Conservation (phyloP, 108 stramenopile genomes). For the Cylindrotheca closterium region DNA sequence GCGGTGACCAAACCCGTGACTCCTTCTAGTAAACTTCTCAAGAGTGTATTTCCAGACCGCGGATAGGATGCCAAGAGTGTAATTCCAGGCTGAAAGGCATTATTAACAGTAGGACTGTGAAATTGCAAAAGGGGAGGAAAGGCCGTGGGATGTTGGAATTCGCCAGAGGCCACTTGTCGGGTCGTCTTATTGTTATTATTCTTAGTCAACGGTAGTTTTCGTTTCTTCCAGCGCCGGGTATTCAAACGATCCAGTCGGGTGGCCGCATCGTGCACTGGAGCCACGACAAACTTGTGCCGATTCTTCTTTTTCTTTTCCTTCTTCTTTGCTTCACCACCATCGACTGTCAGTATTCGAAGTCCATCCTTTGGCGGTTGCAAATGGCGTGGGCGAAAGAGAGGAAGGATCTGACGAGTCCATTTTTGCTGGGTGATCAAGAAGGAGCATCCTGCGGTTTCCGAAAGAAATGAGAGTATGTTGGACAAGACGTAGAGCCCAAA, state of each 20-base stretch:
- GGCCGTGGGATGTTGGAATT: background rate
- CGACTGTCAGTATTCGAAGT: constrained; percentile 10
- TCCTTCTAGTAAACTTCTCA: constrained; percentile 79
- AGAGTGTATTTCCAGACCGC: constrained; percentile 85
- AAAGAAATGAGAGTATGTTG: constrained; percentile 65
- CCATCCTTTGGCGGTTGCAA: constrained; percentile 1
- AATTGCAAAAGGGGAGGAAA: constrained; percentile 33
- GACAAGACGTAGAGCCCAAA: constrained; percentile 60
- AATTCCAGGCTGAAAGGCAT: constrained; percentile 25
- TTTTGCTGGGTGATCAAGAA: constrained; percentile 51
- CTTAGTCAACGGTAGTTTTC: constrained; percentile 10
- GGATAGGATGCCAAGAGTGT: constrained; percentile 86
- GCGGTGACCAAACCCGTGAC: constrained; percentile 85
- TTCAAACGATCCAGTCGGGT: constrained; percentile 71
- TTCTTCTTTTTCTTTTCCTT: constrained; percentile 17
- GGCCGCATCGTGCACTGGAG: constrained; percentile 70
- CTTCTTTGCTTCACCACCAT: constrained; percentile 17
- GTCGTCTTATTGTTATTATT: constrained; percentile 32
- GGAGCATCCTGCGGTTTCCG: constrained; percentile 61
- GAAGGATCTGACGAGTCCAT: constrained; percentile 50
- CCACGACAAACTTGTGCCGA: constrained; percentile 46
- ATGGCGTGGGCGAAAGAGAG: constrained; percentile 45
- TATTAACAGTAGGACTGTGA: constrained; percentile 8
- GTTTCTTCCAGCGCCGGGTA: constrained; percentile 54
- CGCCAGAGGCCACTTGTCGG: constrained; percentile 26